Base-by-base conservation (phyloP, 768 basidiomycete species). In the Mycena olivaceomarginata region DNA sequence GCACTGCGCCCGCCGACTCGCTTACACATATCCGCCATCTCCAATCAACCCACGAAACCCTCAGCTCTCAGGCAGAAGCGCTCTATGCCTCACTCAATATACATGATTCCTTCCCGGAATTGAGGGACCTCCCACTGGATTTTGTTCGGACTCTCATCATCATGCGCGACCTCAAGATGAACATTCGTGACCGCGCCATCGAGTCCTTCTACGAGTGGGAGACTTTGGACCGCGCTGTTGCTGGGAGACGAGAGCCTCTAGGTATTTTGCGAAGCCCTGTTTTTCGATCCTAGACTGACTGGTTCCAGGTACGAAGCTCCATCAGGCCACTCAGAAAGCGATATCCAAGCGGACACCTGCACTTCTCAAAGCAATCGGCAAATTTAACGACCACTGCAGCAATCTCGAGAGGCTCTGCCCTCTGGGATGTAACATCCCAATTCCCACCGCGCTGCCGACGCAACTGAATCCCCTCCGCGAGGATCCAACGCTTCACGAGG, bases 181-280 rank as follows among this genome's bases (percentile, higher is more conserved):
- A 85, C 67, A 86, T 88, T 5, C 74, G 83, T 11, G 85, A 85
- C 69, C 75, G 80, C 15, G 85, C 84, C 1, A 82, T 87, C 13
- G 81, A 82, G 0, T 82, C 82, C 20, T 87, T 88, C 59, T 85
- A 85, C 37, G 86, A 87, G 59, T 86, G 85, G 84, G 86, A 88
- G 20, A 81, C 78, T 18, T 77, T 87, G 2, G 84, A 87, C 65
- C 83, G 82, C 37, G 85, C 87, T 1, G 82, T 83, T 9, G 80
- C 84, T 2, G 82, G 86, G 2, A 46, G 76, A 6, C 77, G 85
- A 10, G 75, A 86, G 31, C 68, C 85, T 4, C 79, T 88, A 3
- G 87, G 88, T 88, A 45, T n/a, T n/a, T n/a, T n/a, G n/a, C 18
- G 82, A 67, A 0, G 41, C 65, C n/a, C 13, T 5, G 11, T 9